These are phyloP conservation scores for Entonaema liquescens DNA, from an alignment of 495 filamentous ascomycete genomes.

Conservation along the genomic window DNA sequence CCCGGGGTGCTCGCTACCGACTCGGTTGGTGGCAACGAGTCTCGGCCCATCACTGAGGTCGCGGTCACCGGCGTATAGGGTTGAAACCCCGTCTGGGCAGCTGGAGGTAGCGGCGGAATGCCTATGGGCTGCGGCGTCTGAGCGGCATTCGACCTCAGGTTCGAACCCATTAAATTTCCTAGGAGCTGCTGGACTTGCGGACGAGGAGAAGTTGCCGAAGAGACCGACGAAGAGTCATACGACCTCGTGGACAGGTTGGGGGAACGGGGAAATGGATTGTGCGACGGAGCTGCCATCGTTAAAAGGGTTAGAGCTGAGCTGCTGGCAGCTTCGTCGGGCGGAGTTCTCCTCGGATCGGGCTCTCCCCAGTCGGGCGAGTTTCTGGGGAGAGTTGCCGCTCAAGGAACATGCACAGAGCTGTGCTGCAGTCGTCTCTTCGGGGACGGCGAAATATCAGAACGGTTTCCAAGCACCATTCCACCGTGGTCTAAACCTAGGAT, in stretches of 20 bases:
- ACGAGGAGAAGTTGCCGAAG: conserved; percentile 63
- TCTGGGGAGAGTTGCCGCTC: conserved; percentile 52
- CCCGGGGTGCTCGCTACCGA: conserved; percentile 62
- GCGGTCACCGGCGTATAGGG: conserved; percentile 59
- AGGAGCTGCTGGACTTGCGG: conserved; percentile 55
- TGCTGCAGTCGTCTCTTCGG: conserved; percentile 39
- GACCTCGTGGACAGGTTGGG: conserved; percentile 62
- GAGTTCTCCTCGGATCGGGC: conserved; percentile 47
- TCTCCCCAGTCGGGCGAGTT: conserved; percentile 51
- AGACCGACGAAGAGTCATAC: conserved; percentile 64
- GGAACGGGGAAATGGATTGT: conserved; percentile 62
- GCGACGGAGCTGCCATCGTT: conserved; percentile 63
- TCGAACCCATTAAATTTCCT: conserved; percentile 56
- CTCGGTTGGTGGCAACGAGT: conserved; percentile 62
- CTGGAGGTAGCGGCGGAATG: conserved; percentile 53
- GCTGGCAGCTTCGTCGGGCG: conserved; percentile 47
- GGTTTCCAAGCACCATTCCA: conserved; percentile 38
- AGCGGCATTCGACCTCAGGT: conserved; percentile 47
- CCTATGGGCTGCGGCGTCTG: conserved; percentile 56
- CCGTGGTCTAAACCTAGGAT: conserved; percentile 29
- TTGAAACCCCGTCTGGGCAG: conserved; percentile 52
- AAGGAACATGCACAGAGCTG: conserved; percentile 56
- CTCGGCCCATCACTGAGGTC: conserved; percentile 60
- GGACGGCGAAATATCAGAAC: conserved; percentile 32
- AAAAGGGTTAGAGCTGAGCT: conserved; percentile 41